Percentiles rank a stretch among this genome's conserved stretches.
These are phyloP conservation scores for Cairneyella variabilis DNA, from an alignment of 495 filamentous ascomycete species.

Conservation along the genomic window DNA sequence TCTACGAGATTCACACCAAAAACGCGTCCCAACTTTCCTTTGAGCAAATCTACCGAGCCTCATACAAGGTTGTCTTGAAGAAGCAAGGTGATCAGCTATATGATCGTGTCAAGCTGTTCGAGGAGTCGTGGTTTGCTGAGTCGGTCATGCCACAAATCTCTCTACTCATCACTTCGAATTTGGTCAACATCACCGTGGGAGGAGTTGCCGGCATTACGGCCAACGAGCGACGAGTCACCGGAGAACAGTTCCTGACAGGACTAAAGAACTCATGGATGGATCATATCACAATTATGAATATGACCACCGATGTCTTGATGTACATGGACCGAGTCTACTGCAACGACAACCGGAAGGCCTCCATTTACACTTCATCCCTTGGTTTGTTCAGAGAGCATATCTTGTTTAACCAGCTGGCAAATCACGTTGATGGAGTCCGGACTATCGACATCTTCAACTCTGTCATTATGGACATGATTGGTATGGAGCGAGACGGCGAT, in stretches of 20 bases:
- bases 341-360: slow-evolving; percentile 64
- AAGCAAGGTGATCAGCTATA: slow-evolving; percentile 86
- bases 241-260: slow-evolving; percentile 76
- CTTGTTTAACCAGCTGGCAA: slow-evolving; percentile 43
- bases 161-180: slow-evolving; percentile 55
- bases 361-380: slow-evolving; percentile 81
- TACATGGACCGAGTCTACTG: slow-evolving; percentile 91
- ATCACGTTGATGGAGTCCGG: too few relatives aligned
- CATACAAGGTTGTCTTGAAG: slow-evolving; percentile 92
- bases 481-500: slow-evolving; percentile 87
- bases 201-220: slow-evolving; percentile 52
- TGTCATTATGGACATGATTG: slow-evolving; percentile 85
- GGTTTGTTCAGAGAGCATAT: slow-evolving; percentile 83
- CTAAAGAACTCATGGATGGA: slow-evolving; percentile 79
- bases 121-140: slow-evolving; percentile 70
- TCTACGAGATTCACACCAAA: slow-evolving; percentile 85
- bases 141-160: slow-evolving; percentile 63
- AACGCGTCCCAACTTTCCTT: slow-evolving; percentile 89
- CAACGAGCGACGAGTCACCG: slow-evolving; percentile 71
- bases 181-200: slow-evolving; percentile 45
- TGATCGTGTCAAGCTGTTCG: slow-evolving; percentile 69
- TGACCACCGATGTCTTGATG: slow-evolving; percentile 97
- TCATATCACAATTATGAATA: slow-evolving; percentile 90
- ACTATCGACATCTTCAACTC: slow-evolving; percentile 67
- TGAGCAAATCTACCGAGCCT: slow-evolving; percentile 90